Base-by-base conservation (phyloP, 208 protist species). In the Trichomonas tenax region DNA sequence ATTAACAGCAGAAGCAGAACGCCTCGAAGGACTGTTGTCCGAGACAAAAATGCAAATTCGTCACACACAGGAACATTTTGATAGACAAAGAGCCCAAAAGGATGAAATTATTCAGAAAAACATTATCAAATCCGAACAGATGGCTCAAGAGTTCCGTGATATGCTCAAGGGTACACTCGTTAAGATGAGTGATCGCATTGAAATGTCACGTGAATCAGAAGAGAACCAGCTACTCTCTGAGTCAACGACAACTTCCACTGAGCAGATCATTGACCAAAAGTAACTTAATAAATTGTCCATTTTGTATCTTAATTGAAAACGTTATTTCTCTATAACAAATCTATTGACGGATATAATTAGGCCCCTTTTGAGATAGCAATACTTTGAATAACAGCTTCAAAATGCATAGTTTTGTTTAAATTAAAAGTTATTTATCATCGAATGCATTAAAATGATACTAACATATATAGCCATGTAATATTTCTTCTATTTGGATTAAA, bases 101-200 rank as follows among this genome's bases (percentile, higher is more conserved):
- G 86, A 93, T 38, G 86, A 93, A 41, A 93, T 93, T 58, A 93
- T 93, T 38, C 86, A 93, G 31, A 93, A 93, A 36, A 93, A 93
- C 31, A 51, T 51, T 17, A 51, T 51, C n/a, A 93, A 93, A 51
- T 93, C 86, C 48, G 86, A 93, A 93, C 86, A 93, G 46, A 93
- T 93, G 86, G 86, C 44, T 51, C 86, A 93, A 38, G 86, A 93
- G 26, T 93, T 93, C 45, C 86, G 86, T 38, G 86, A 93, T 26
- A 93, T 93, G 86, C 44, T 93, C 21, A 48, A 93, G 36, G 44
- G 44, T n/a, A 93, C 86, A 34, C 86, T 93, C 45, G 86, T 93
- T 38, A 93, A 93, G 44, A 93, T 93, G 86, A 93, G 86, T 38
- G 86, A 93, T 51, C 41, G 86, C 8, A 93, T 93, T 93, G 86